Base-by-base conservation (phyloP, 768 basidiomycete genomes). In the Glaciozyma martinii region DNA sequence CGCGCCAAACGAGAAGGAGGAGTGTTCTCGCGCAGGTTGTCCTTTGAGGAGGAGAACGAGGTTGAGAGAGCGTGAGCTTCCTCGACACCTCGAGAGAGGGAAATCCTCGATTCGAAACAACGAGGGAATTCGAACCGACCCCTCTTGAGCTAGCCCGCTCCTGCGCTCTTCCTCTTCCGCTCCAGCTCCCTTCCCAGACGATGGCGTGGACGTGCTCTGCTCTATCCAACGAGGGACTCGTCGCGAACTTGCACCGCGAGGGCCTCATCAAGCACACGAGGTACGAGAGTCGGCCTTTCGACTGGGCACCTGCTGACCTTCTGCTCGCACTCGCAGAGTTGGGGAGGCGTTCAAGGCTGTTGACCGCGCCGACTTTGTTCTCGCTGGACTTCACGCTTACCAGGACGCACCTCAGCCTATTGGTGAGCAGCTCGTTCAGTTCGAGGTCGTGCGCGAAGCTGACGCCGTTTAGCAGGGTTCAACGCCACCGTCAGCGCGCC, bases 401-500 rank as follows among this genome's bases (percentile, higher is more conserved):
- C 78, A 83, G 40, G 90, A 91, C 74, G 84, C 85, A 0, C 90
- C 90, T 7, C 85, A 88, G 85, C 86, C 75, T 62, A 76, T 72
- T 32, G 65, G 68, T 27, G 40, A 25, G 49, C 25, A 5, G n/a
- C 49, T n/a, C 23, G 7, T 12, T 25, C 23, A 13, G 5, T 21
- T 7, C 3, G 46, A 47, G 46, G n/a, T 37, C 18, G 8, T 10
- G 18, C 5, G 6, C 56, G 32, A 33, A 33, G 18, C 30, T 33
- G 50, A 55, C 23, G 66, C 29, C 53, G 29, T 18, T n/a, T 15
- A 23, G 91, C 92, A 59, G 87, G 88, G 3, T 82, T 87, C 72
- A 86, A 84, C 18, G 93, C 92, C 19, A 99, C 94, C 0, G 97
- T 99, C 67, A 90, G 88, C 46, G 94, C 94, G 0, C 94, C 94